These are phyloP conservation scores for Candida corydali DNA, from an alignment of 805 yeast species.

Conservation along the genomic window DNA sequence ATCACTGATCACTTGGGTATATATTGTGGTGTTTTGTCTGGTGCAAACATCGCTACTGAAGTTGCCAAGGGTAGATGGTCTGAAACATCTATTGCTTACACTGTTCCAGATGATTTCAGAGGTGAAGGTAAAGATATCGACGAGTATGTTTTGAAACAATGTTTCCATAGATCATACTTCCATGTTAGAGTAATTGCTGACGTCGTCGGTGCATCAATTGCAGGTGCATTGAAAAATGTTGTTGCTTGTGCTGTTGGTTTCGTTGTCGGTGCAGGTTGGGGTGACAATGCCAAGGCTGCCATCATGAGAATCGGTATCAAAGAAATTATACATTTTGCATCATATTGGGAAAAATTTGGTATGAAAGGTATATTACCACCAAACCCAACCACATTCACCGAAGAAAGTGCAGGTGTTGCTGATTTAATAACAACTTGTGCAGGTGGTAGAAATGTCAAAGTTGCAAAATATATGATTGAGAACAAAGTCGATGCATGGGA, in stretches of 20 bases:
- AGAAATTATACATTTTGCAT: constrained; percentile 84
- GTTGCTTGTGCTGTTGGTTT: constrained; percentile 96
- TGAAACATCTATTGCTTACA: constrained; percentile 95
- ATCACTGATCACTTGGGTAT: constrained; percentile 79
- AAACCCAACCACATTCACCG: constrained; percentile 75
- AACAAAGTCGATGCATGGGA: constrained; percentile 72
- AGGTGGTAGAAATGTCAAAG: constrained; percentile 95
- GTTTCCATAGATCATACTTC: constrained; percentile 97
- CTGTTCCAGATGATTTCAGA: constrained; percentile 62
- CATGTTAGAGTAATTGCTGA: constrained; percentile 91
- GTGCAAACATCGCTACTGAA: constrained; percentile 96
- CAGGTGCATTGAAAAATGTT: constrained; percentile 96
- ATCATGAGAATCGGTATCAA: constrained; percentile 92
- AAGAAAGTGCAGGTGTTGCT: constrained; percentile 96
- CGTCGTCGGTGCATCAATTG: constrained; percentile 93
- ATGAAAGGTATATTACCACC: constrained; percentile 50
- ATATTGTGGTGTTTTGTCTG: constrained; percentile 93
- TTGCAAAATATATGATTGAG: constrained; percentile 81
- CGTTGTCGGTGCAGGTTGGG: constrained; percentile 98
- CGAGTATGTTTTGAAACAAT: constrained; percentile 62
- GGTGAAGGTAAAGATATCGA: constrained; percentile 72
- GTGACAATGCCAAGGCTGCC: constrained; percentile 97
- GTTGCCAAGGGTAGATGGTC: constrained; percentile 96
- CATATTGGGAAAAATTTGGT: constrained; percentile 53
- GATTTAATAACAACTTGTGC: constrained; percentile 96